A percentile compares a stretch with the other conserved stretches of the same genome.
phyloP scores from a whole-genome alignment of 805 yeast genomes.

The Candida ovalis region DNA sequence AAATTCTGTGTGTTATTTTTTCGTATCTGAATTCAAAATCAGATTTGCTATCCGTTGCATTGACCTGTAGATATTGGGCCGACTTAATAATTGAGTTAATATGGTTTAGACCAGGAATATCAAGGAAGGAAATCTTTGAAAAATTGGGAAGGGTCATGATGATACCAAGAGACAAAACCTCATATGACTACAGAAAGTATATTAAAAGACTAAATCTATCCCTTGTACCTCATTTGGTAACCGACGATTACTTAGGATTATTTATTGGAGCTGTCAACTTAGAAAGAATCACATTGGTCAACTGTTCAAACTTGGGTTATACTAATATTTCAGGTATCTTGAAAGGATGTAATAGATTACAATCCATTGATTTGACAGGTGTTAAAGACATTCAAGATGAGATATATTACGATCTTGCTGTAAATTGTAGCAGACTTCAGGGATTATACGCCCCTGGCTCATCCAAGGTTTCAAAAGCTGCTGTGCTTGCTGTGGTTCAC shows the following conservation, averaged over 20 bases:
- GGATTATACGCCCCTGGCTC: constrained; percentile 90
- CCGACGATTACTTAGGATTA: constrained; percentile 56
- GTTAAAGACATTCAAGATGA: constrained; percentile 66
- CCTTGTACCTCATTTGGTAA: constrained; percentile 62
- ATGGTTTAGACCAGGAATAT: constrained; percentile 84
- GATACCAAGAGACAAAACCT: constrained; percentile 42
- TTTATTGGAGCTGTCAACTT: constrained; percentile 70
- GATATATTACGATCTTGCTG: constrained; percentile 64
- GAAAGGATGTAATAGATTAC: constrained; percentile 62
- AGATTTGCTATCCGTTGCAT: constrained; percentile 57
- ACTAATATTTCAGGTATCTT: constrained; percentile 59
- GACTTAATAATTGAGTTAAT: constrained; percentile 70
- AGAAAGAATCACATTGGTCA: constrained; percentile 82
- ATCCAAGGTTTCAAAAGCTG: constrained; percentile 59
- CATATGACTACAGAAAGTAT: constrained; percentile 63
- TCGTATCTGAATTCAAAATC: constrained; percentile 57
- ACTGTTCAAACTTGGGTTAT: constrained; percentile 65
- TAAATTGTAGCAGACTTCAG: constrained; percentile 71
- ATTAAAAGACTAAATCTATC: constrained; percentile 80
- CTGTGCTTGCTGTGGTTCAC: constrained; percentile 53
- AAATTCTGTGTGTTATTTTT: constrained; percentile 60
- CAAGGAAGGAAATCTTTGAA: constrained; percentile 43
- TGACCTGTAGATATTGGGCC: constrained; percentile 82
- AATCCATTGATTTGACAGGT: constrained; percentile 85
- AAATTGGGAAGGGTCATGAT: constrained; percentile 56